These are phyloP conservation scores for Hirschfeldia incana DNA, from an alignment of 345 rosid species.

Conservation along the genomic window DNA sequence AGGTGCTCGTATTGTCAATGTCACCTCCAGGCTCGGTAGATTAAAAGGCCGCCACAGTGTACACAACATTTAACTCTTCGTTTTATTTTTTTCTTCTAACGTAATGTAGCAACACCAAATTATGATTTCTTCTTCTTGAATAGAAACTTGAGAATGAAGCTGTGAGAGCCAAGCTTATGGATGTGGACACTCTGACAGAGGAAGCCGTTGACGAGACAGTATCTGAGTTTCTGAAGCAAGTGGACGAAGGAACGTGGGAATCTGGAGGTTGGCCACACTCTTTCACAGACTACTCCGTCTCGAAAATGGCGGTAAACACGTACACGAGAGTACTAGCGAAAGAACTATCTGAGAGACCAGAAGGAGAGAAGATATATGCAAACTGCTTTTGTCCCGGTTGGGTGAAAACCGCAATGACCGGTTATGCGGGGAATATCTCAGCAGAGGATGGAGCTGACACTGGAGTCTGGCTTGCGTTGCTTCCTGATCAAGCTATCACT, in stretches of 20 bases:
- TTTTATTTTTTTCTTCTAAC: neutral
- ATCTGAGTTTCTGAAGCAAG: conserved; percentile 70
- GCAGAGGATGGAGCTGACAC: conserved; percentile 88
- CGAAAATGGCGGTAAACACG: conserved; percentile 87
- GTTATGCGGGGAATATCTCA: conserved; percentile 88
- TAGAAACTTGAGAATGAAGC: conserved; percentile 68
- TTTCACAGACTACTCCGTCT: conserved; percentile 77
- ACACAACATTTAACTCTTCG: no score
- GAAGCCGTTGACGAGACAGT: conserved; percentile 61
- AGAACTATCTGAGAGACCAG: conserved; percentile 58
- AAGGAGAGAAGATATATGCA: conserved; percentile 71
- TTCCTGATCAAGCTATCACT: conserved; percentile 68
- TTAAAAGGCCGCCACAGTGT: conserved; percentile 82
- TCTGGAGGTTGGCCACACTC: conserved; percentile 92
- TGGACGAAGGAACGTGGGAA: conserved; percentile 70
- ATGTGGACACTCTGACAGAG: conserved; percentile 62
- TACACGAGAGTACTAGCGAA: conserved; percentile 71
- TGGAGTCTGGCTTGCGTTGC: conserved; percentile 89
- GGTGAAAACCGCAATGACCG: conserved; percentile 97
- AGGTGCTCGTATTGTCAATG: conserved; percentile 85
- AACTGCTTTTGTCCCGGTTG: conserved; percentile 97
- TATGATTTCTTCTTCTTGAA: neutral
- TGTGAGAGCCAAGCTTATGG: conserved; percentile 59
- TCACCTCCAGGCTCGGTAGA: conserved; percentile 85
- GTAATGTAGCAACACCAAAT: neutral